These are phyloP conservation scores for Nematocida sp. DNA, from an alignment of 371 early-diverging fungal species.

Conservation along the genomic window DNA sequence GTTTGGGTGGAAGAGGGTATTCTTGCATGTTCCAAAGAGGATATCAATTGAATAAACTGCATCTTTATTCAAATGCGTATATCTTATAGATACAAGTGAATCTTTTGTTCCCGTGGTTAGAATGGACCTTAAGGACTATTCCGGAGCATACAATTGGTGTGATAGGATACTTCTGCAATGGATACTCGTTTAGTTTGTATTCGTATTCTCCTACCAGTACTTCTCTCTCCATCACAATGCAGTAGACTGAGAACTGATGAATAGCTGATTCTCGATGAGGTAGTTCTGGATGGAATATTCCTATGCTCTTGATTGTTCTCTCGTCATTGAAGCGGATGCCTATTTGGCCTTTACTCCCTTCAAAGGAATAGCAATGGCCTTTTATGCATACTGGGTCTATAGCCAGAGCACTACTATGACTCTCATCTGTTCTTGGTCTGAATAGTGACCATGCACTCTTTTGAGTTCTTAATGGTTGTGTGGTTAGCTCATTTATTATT, in stretches of 20 bases:
- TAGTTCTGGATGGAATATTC: slow-evolving; percentile 55
- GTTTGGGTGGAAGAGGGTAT: not conserved
- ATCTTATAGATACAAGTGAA: slow-evolving; percentile 59
- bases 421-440: not conserved
- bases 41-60: not conserved
- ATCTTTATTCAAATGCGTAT: slow-evolving; percentile 54
- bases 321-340: slow-evolving; percentile 50
- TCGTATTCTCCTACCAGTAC: slow-evolving; percentile 47
- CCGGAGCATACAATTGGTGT: slow-evolving; percentile 11
- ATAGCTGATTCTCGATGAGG: slow-evolving; percentile 49
- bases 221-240: slow-evolving; percentile 19
- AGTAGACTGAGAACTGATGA: slow-evolving; percentile 44
- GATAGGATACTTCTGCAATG: slow-evolving; percentile 51
- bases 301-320: slow-evolving; percentile 47
- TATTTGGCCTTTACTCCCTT: slow-evolving; percentile 24
- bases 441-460: not conserved
- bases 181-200: slow-evolving; percentile 43
- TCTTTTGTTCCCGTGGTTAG: slow-evolving; percentile 53
- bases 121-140: slow-evolving; percentile 43
- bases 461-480: slow-evolving; percentile 11
- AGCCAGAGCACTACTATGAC: slow-evolving; percentile 31
- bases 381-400: slow-evolving; percentile 30
- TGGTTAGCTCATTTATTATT: slow-evolving; percentile 34
- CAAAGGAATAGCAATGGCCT: slow-evolving; percentile 51
- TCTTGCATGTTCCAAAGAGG: not conserved